Conservation (phyloP, 768 basidiomycete species). For the Pleurotus djamor region DNA sequence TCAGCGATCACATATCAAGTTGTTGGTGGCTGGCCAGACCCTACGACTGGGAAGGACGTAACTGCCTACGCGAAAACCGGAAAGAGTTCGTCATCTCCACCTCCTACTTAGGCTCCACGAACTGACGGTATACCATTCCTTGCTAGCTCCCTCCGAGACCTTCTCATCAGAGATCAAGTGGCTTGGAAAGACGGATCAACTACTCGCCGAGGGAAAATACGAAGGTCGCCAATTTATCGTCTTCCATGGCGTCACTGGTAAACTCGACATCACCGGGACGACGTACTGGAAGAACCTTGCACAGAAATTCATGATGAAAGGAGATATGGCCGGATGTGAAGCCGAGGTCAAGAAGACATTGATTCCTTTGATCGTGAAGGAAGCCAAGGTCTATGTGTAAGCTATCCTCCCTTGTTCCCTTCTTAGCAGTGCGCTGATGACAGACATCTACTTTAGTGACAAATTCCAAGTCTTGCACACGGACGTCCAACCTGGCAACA, state of each 20-base stretch:
- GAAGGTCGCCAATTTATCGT: not conserved
- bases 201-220: not conserved
- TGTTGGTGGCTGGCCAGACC: not conserved
- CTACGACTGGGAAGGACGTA: not conserved
- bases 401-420: not conserved
- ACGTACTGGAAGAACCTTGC: not conserved
- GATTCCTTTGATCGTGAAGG: not conserved
- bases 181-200: not conserved
- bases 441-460: not conserved
- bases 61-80: constrained; percentile 1
- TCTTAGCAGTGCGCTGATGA: not conserved
- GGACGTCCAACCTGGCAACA: not conserved
- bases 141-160: not conserved
- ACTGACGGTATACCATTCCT: too few relatives aligned
- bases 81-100: not conserved
- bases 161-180: not conserved
- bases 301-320: not conserved
- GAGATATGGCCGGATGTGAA: not conserved
- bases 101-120: not conserved
- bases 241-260: not conserved
- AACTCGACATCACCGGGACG: not conserved
- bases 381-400: not conserved
- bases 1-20: not conserved
- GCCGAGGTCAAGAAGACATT: not conserved
- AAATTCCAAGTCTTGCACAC: not conserved